These are phyloP conservation scores for Sequoiadendron giganteum DNA, from an alignment of 75 land plant species.

Conservation along the genomic window DNA sequence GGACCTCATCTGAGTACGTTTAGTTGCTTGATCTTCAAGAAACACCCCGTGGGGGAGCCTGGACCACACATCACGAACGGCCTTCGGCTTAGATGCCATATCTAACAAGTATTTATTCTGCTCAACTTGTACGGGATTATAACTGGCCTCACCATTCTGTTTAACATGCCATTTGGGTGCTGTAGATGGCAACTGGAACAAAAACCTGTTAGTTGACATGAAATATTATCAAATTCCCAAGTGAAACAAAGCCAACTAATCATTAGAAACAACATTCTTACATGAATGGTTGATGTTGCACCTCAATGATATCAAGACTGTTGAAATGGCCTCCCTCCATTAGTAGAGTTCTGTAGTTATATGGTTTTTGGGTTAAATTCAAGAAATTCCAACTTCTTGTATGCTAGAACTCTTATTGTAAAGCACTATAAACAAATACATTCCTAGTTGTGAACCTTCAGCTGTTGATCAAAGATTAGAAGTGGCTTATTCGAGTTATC, in stretches of 20 bases:
- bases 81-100: not conserved
- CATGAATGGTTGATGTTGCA: not conserved
- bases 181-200: not conserved
- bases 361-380: not conserved
- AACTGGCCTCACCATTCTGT: not conserved
- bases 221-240: not conserved
- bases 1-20: not conserved
- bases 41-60: not conserved
- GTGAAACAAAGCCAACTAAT: not conserved
- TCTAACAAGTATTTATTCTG: not conserved
- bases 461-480: too few species aligned
- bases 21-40: not conserved
- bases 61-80: not conserved
- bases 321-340: too few species aligned
- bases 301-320: too few species aligned
- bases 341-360: not conserved
- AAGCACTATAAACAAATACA: too few species aligned
- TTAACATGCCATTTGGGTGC: not conserved
- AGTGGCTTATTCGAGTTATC: too few species aligned
- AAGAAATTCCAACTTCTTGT: not conserved
- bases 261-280: not conserved
- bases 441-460: too few species aligned
- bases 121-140: not conserved
- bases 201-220: not conserved
- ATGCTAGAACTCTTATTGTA: too few species aligned